Base-by-base conservation (phyloP, 2,329 filamentous ascomycete species). In the Aspergillus niger region DNA sequence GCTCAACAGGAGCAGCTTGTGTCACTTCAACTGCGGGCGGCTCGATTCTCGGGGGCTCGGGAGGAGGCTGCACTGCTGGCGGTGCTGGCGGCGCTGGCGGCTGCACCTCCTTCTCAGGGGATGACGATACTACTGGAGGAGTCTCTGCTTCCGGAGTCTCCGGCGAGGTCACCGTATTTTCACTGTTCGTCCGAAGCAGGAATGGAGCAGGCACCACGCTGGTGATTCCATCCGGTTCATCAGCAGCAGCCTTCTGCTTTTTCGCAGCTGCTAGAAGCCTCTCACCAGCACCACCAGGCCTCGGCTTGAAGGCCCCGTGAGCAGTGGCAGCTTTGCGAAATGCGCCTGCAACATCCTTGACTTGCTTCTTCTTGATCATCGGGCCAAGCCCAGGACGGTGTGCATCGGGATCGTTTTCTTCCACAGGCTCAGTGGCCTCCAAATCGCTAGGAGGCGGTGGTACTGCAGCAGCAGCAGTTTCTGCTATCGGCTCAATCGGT, bases 161-260 rank as follows among this genome's bases (percentile, higher is more conserved):
- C n/a, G 71, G 66, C 5, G 70, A 62, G 13, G 70, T 62, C 17
- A 68, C 70, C 48, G 67, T 74, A 20, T 71, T 56, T n/a, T 83
- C 81, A 48, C 70, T 76, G 56, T 73, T 77, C 10, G 75, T 74
- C 58, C 78, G 76, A 47, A 79, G 53, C 39, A 55, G 68, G 15
- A 82, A 77, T 10, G 93, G 92, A 3, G 92, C 91, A 24, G 91
- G 91, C 22, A 97, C 90, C 39, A 97, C 93, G 41, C 89, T 86
- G 11, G 89, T 96, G 65, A 97, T 96, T 2, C 93, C 94, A 78
- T 97, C 93, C 6, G 92, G 90, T 5, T 90, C 92, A 24, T 89
- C 85, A 3, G 77, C 78, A n/a, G 77, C 75, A 59, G 84, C 86
- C 64, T 80, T 81, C 58, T 86, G 83, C 38, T 83, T 79, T 63